Evolutionary conservation across 2,329 filamentous ascomycete species (phyloP), one percentile per base, ranked within the genome.

Genomic region (Penicillium psychrosexuale): DNA sequence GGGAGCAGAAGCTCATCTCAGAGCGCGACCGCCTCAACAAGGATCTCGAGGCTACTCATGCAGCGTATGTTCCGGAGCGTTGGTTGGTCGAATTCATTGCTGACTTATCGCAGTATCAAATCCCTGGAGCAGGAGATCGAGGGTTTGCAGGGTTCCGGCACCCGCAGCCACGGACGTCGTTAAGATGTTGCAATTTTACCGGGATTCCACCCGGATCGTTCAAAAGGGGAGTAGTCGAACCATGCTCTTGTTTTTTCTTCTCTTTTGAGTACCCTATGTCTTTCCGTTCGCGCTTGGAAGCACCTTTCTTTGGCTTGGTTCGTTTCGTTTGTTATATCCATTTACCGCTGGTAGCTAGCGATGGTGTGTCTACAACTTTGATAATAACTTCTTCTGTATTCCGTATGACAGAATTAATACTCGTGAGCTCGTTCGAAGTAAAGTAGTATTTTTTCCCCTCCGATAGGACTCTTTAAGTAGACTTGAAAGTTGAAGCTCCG

Each of bases 1-100:
- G 94, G 94, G 94, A 99, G 82, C 94, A 99, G 86, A 97, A 97
- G 85, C 90, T 99, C 76, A 99, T 99, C 71, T 87, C 90, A 61
- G 94, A 99, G 85, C 89, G 94, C 77, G 95, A 99, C 77, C 91
- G 94, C 68, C 86, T 99, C 80, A 99, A 99, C 87, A 99, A 99
- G 86, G 94, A 99, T 73, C 85, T 99, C 76, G 94, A 99, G 82
- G 89, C 90, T 77, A 97, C 93, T 66, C 95, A 99, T 72, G 93
- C 94, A 70, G 88, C 82, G 74, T 81, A 77, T 59, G 77, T 76
- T 55, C 44, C 34, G 13, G 24, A 28, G 2, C 22, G 11, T 31
- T n/a, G 19, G 3, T 8, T 30, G 4, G 13, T n/a, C n/a, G 12
- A 1, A 38, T 34, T 8, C 19, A 19, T 33, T 57, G 59, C 70